Evolutionary conservation across 805 yeast species (phyloP).

Genomic region (Tetrapisispora phaffii): DNA sequence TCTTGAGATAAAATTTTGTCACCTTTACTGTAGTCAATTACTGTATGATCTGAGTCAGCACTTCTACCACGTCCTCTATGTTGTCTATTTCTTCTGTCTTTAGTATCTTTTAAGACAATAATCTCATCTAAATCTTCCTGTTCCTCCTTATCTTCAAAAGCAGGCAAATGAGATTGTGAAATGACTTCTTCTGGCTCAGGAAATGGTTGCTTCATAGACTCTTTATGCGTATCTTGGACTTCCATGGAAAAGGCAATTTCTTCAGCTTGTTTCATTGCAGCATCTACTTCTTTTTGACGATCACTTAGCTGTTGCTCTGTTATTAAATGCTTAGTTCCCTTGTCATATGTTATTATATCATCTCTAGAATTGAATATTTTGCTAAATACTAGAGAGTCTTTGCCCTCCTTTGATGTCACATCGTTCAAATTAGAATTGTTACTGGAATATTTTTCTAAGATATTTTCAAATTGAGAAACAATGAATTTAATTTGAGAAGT

Average conservation of each 20-base stretch:
- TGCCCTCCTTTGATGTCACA: background rate
- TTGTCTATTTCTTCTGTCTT: conserved; percentile 8
- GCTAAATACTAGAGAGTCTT: background rate
- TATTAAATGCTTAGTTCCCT: conserved; percentile 5
- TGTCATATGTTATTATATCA: background rate
- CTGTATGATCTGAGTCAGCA: conserved; percentile 5
- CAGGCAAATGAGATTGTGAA: no score
- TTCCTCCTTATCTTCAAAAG: no score
- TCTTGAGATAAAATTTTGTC: conserved; percentile 31
- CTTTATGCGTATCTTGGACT: background rate
- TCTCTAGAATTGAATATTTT: background rate
- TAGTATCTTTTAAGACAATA: conserved; percentile 31
- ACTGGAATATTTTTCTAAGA: background rate
- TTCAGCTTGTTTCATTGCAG: conserved; percentile 6
- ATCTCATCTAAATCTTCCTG: conserved; percentile 30
- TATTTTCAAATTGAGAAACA: conserved; percentile 5
- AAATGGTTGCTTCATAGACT: no score
- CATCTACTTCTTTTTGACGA: conserved; percentile 10
- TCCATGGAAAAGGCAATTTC: background rate
- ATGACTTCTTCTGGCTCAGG: no score
- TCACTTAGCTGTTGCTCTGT: conserved; percentile 7
- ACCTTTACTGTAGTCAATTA: conserved; percentile 38
- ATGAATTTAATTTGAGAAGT: conserved; percentile 13
- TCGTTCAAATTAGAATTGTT: background rate
- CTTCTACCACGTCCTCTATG: conserved; percentile 3